Evolutionary conservation across 1,284 basidiomycete species (phyloP).

Genomic region (Amylostereum areolatum): DNA sequence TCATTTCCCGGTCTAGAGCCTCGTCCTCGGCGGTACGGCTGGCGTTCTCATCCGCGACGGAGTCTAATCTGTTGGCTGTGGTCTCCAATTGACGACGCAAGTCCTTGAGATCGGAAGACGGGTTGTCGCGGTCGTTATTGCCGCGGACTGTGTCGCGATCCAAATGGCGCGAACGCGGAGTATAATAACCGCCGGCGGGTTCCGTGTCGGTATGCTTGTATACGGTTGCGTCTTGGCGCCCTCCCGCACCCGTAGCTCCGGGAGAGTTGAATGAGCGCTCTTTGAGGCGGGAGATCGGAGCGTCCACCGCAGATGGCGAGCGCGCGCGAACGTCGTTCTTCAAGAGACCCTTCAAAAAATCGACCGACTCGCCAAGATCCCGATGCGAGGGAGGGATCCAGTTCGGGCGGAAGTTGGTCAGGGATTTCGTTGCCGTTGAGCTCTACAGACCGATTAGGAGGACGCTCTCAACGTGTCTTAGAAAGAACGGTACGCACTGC

Average conservation of each 20-base stretch:
- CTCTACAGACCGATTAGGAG: slow-evolving; percentile 36
- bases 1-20: slow-evolving; percentile 83
- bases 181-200: slow-evolving; percentile 66
- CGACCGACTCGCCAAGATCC: slow-evolving; percentile 88
- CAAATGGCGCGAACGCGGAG: slow-evolving; percentile 83
- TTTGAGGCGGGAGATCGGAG: slow-evolving; percentile 55
- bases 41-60: slow-evolving; percentile 55
- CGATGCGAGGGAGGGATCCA: slow-evolving; percentile 90
- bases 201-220: slow-evolving; percentile 82
- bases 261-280: slow-evolving; percentile 66
- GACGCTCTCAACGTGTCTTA: slow-evolving; percentile 3
- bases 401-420: slow-evolving; percentile 80
- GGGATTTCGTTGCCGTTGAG: slow-evolving; percentile 93
- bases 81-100: slow-evolving; percentile 85
- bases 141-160: slow-evolving; percentile 83
- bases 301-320: slow-evolving; percentile 46
- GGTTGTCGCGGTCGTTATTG: slow-evolving; percentile 63
- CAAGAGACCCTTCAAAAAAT: slow-evolving; percentile 87
- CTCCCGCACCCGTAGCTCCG: slow-evolving; percentile 46
- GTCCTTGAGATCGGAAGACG: slow-evolving; percentile 73
- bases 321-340: slow-evolving; percentile 74
- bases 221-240: slow-evolving; percentile 83
- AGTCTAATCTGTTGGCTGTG: slow-evolving; percentile 81
- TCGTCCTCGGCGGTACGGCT: slow-evolving; percentile 76
- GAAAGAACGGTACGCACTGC: slow-evolving; percentile 54